Conservation (phyloP, 1,139 yeast species). For the Saccharomyces hybrid region DNA sequence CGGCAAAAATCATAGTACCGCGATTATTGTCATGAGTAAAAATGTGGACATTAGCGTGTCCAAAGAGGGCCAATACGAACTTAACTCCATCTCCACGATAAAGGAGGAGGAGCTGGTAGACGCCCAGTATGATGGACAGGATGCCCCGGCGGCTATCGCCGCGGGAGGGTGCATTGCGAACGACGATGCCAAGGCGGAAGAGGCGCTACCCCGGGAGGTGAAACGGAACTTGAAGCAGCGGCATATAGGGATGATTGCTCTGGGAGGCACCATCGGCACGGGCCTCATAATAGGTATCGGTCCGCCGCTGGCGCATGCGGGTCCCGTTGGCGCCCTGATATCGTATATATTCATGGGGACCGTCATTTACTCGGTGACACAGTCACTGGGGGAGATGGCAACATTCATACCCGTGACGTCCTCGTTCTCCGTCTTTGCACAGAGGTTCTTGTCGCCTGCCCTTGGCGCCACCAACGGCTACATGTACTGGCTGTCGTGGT, state of each 20-base stretch:
- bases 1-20: background rate
- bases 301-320: slow-evolving; percentile 49
- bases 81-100: background rate
- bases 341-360: slow-evolving; percentile 61
- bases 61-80: background rate
- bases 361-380: slow-evolving; percentile 57
- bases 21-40: background rate
- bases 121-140: background rate
- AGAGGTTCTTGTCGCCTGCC: slow-evolving; percentile 49
- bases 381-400: slow-evolving; percentile 70
- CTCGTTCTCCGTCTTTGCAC: slow-evolving; percentile 49
- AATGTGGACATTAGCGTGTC: background rate
- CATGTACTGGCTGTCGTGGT: slow-evolving; percentile 86
- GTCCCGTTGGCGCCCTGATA: slow-evolving; percentile 63
- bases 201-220: slow-evolving; percentile 26
- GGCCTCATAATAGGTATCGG: slow-evolving; percentile 56
- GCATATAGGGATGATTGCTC: slow-evolving; percentile 57
- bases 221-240: slow-evolving; percentile 48
- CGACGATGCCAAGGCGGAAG: background rate
- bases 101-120: background rate
- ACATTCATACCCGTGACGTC: slow-evolving; percentile 63
- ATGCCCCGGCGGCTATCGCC: background rate
- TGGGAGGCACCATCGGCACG: slow-evolving; percentile 65
- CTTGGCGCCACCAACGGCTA: slow-evolving; percentile 79
- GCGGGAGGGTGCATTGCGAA: background rate